Percentiles rank a stretch among this genome's conserved stretches.
Conservation (phyloP, 75 land plant genomes). For the Ceratopteris richardii region DNA sequence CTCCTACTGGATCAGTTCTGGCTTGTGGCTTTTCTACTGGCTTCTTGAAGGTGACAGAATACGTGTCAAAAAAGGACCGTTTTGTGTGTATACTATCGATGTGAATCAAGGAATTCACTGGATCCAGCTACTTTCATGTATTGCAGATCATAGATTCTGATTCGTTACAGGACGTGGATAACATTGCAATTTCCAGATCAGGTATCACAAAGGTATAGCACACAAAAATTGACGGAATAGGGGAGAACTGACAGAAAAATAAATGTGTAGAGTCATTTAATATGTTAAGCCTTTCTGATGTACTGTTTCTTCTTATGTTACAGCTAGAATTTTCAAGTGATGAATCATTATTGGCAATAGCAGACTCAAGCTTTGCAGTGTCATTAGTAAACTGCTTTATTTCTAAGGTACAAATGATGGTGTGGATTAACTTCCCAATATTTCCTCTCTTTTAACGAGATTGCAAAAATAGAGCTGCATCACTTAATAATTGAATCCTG, state of each 20-base stretch:
- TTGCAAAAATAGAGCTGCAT: too few relatives aligned
- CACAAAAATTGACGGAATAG: too few relatives aligned
- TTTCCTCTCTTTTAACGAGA: too few relatives aligned
- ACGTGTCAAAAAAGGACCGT: too few relatives aligned
- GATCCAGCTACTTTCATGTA: too few relatives aligned
- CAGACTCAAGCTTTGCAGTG: conserved; percentile 22
- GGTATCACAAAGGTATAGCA: conserved; percentile 10
- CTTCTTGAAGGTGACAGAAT: conserved; percentile 11
- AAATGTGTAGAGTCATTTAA: too few relatives aligned
- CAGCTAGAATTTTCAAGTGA: conserved; percentile 21
- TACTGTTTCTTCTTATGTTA: background rate
- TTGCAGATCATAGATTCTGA: conserved; percentile 16
- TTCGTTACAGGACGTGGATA: conserved; percentile 17
- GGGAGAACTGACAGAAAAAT: too few relatives aligned
- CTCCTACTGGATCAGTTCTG: conserved; percentile 12
- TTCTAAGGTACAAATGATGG: background rate
- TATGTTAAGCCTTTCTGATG: too few relatives aligned
- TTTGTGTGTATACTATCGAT: too few relatives aligned
- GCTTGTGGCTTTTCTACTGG: conserved; percentile 26
- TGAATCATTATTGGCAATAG: conserved; percentile 16
- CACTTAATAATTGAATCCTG: too few relatives aligned
- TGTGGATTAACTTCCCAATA: too few relatives aligned
- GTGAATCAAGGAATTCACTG: too few relatives aligned
- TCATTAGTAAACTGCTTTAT: conserved; percentile 10
- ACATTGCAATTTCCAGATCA: conserved; percentile 16